These are phyloP conservation scores for Filosporella fistucella DNA, from an alignment of 495 filamentous ascomycete species.

Conservation along the genomic window DNA sequence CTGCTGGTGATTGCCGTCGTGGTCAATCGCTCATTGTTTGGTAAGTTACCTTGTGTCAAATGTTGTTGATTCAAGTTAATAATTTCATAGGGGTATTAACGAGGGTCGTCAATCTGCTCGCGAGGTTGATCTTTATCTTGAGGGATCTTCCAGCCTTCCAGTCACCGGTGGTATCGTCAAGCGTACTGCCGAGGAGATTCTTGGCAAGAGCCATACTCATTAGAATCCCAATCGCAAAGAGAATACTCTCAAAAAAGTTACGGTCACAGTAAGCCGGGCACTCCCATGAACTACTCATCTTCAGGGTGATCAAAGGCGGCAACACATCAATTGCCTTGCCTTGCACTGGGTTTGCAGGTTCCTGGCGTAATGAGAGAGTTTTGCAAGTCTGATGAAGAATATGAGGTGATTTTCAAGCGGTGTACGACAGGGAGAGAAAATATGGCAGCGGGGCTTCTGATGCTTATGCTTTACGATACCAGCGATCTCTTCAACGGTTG, in stretches of 20 bases:
- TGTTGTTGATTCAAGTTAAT: background rate
- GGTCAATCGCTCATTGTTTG: conserved; percentile 98
- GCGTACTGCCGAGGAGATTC: conserved; percentile 65
- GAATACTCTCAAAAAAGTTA: conserved; percentile 22
- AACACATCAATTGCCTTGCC: too few species aligned
- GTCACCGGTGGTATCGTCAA: conserved; percentile 95
- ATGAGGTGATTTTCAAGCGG: too few species aligned
- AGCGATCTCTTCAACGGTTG: too few species aligned
- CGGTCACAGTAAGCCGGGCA: conserved; percentile 29
- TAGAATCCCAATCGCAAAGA: conserved; percentile 28
- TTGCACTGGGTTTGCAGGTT: too few species aligned
- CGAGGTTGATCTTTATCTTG: conserved; percentile 89
- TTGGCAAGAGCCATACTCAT: conserved; percentile 26
- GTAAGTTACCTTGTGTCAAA: conserved; percentile 48
- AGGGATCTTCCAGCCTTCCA: conserved; percentile 74
- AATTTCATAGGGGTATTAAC: conserved; percentile 82
- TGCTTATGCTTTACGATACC: too few species aligned
- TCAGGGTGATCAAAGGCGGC: too few species aligned
- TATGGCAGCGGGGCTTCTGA: too few species aligned
- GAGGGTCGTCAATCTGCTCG: conserved; percentile 93
- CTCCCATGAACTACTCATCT: too few species aligned
- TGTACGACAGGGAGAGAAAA: too few species aligned
- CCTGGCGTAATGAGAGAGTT: too few species aligned
- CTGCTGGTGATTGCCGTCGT: conserved; percentile 93
- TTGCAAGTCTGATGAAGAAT: too few species aligned